Base-by-base conservation (phyloP, 352 stramenopile species). In the Salisapilia sapeloensis region DNA sequence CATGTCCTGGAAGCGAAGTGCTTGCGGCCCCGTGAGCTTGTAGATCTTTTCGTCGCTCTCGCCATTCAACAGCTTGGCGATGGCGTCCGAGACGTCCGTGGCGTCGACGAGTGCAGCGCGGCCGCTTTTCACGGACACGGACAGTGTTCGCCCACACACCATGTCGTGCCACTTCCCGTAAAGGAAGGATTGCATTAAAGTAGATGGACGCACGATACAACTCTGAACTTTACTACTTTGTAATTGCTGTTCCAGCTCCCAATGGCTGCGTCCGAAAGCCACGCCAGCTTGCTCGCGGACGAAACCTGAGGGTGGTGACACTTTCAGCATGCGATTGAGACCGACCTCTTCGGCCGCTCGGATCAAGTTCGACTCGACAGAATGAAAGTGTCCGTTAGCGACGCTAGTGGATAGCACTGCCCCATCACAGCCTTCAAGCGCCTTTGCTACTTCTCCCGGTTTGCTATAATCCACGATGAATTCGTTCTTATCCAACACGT, bases 101-200 rank as follows among this genome's bases (percentile, higher is more conserved):
- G 56, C 54, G 42, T 86, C 53, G 18, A 81, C 53, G 22, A 81
- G 74, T 13, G 66, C 58, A 7, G 82, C 44, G n/a, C 49, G 45
- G 2, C 63, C 70, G 31, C 25, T 29, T 32, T 76, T 74, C 12
- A 80, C 56, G 13, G 63, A 64, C 20, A 63, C 50, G 0, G 70
- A 86, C 6, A 86, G 38, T 17, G 61, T 80, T 12, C 70, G 61
- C 0, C 61, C 61, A 34, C 62, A 65, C 12, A 86, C 44, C 50
- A 77, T 78, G 14, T 79, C 57, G 13, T 43, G 56, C 38, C 63
- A 6, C 7, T 48, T 50, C 18, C 70, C 70, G 14, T 53, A 40
- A 2, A 79, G 42, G 13, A 83, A 63, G 7, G 40, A 43, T 28
- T 86, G 53, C 70, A 86, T 86, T 11, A 53, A 41, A 7, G 48